Evolutionary conservation across 306 rosid species (phyloP), one percentile per base, ranked within the genome.

Genomic region (Luffa acutangula): DNA sequence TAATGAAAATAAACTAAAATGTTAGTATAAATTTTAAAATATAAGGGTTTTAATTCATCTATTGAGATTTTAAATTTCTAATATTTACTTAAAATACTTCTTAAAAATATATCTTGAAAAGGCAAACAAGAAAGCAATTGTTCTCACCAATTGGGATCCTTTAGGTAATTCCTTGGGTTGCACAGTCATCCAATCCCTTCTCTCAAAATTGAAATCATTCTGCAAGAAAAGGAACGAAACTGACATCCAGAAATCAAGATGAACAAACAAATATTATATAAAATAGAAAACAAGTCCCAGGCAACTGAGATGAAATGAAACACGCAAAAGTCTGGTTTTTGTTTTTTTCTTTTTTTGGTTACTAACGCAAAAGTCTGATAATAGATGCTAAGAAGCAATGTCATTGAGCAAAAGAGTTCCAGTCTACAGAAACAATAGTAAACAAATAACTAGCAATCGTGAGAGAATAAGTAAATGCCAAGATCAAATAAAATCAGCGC

Each of bases 171-270:
- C 99, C 49, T 85, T 80, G 72, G 83, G 84, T 78, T 85, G 70
- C 52, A 95, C 91, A 33, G 84, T 76, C 93, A 91, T 86, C 99
- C 99, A 95, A 81, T 95, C 96, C 84, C 97, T 88, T 92, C 80
- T 89, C 86, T 93, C 99, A 92, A 90, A 93, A 84, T 77, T 65
- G 78, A 93, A 93, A 83, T 93, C 97, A 76, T 90, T 91, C 99
- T 95, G 97, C 75, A 82, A 81, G 78, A 80, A 79, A 65, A 78
- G 18, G 59, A 54, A 46, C 33, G 42, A 57, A 63, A 17, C 70
- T 54, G 34, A 46, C 53, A 77, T 59, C 56, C 71, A 14, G 71
- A 15, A 41, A 46, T 41, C 70, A 11, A 42, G 56, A 77, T 62
- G 43, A 41, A 20, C 33, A 21, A 58, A 41, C 31, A 77, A 43